Percentiles rank a stretch among this genome's conserved stretches.
phyloP scores from a whole-genome alignment of 2,329 filamentous ascomycete genomes.

The Colletotrichum viniferum region DNA sequence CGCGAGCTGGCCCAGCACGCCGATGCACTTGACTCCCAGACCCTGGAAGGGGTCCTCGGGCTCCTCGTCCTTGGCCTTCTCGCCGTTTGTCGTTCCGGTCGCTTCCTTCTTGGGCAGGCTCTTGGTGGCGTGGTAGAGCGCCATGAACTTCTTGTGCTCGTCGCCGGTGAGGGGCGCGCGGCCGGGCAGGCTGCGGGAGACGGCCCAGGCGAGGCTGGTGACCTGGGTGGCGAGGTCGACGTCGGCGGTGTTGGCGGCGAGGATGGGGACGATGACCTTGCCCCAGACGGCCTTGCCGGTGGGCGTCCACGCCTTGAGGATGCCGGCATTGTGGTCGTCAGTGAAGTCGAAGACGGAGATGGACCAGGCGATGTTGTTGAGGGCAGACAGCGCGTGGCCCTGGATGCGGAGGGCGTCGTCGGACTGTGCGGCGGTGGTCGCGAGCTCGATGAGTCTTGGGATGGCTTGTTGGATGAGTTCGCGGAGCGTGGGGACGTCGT shows the following conservation, averaged over 20 bases:
- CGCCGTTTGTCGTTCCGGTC: background rate
- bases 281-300: conserved; percentile 62
- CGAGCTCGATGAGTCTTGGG: conserved; percentile 54
- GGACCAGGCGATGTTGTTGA: conserved; percentile 73
- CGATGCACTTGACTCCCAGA: conserved; percentile 69
- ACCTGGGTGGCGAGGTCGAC: conserved; percentile 65
- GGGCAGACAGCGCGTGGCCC: conserved; percentile 59
- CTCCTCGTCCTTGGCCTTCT: conserved; percentile 26
- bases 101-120: conserved; percentile 27
- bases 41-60: conserved; percentile 62
- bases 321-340: conserved; percentile 53
- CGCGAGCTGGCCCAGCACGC: conserved; percentile 68
- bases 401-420: conserved; percentile 52
- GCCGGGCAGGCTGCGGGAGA: conserved; percentile 58
- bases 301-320: conserved; percentile 60
- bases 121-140: conserved; percentile 66
- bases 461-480: conserved; percentile 49
- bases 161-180: conserved; percentile 51
- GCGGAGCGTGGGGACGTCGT: conserved; percentile 60
- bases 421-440: conserved; percentile 41
- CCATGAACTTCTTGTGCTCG: conserved; percentile 68
- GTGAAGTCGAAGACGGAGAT: conserved; percentile 65
- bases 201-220: conserved; percentile 69
- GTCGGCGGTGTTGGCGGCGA: conserved; percentile 66
- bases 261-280: conserved; percentile 58